phyloP scores from a whole-genome alignment of 345 rosid species.

The Citrus medica region DNA sequence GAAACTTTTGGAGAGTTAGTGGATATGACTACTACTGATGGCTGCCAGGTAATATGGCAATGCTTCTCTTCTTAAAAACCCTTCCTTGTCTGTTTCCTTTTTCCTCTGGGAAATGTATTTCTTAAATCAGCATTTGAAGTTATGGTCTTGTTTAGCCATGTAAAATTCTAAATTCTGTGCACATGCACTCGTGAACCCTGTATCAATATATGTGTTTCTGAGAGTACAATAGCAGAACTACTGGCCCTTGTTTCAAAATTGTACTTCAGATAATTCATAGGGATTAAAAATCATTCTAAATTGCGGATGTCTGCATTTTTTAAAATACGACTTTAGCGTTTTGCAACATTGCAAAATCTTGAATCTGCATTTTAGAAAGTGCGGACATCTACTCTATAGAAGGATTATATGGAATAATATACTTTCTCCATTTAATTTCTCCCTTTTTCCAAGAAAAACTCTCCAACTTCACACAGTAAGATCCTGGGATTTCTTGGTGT shows the following conservation, averaged over 20 bases:
- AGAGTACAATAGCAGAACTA: neutral
- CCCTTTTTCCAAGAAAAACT: slow-evolving; percentile 24
- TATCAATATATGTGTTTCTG: neutral
- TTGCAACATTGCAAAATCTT: no score
- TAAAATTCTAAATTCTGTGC: neutral
- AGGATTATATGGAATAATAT: neutral
- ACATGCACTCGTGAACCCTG: neutral
- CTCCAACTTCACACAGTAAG: slow-evolving; percentile 30
- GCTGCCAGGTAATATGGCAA: slow-evolving; percentile 69
- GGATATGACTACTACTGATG: slow-evolving; percentile 58
- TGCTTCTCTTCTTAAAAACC: neutral
- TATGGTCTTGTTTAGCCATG: neutral
- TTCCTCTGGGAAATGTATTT: neutral
- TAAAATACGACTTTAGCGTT: no score
- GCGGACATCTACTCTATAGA: no score
- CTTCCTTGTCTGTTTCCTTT: neutral
- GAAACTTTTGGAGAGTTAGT: slow-evolving; percentile 55
- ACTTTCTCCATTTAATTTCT: neutral
- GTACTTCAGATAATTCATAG: no score
- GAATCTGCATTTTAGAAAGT: no score
- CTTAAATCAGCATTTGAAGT: neutral
- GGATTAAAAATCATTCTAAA: no score
- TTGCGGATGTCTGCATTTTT: no score
- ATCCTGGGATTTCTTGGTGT: slow-evolving; percentile 46
- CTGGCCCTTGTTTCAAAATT: neutral